Percentiles rank a stretch among this genome's conserved stretches.
Conservation (phyloP, 768 basidiomycete genomes). For the Lyophyllum decastes region DNA sequence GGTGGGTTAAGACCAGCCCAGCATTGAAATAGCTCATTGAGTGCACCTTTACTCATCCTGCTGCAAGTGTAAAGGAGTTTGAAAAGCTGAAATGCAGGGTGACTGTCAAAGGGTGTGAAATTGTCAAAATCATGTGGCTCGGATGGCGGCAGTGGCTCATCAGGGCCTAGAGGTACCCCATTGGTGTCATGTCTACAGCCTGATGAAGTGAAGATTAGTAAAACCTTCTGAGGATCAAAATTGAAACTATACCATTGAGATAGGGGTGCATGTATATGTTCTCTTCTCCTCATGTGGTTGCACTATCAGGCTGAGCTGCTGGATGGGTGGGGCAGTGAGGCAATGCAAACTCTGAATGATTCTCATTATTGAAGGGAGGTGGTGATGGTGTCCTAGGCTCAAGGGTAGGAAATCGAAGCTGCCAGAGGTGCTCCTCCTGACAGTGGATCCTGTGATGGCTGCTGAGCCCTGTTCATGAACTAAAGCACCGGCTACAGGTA, state of each 20-base stretch:
- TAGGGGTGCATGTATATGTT: neutral
- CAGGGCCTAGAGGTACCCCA: neutral
- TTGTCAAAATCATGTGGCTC: neutral
- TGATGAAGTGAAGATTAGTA: neutral
- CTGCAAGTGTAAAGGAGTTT: constrained; percentile 3
- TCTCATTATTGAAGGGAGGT: neutral
- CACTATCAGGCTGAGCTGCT: neutral
- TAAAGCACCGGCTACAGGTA: neutral
- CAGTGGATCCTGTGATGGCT: neutral
- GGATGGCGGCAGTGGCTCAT: neutral
- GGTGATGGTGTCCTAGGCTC: neutral
- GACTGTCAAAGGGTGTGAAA: constrained; percentile 1
- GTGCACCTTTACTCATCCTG: neutral
- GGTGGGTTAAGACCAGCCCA: constrained; percentile 12
- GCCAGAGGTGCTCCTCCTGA: neutral
- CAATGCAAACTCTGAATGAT: neutral
- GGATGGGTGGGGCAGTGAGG: neutral
- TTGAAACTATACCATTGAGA: neutral
- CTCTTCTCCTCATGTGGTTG: neutral
- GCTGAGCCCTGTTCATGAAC: neutral
- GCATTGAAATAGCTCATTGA: constrained; percentile 9
- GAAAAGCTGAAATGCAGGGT: neutral
- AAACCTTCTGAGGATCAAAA: neutral
- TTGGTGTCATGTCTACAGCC: constrained; percentile 4
- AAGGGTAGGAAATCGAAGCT: neutral